phyloP scores from a whole-genome alignment of 2,329 filamentous ascomycete species.

The Ilyonectria mors-panacis region DNA sequence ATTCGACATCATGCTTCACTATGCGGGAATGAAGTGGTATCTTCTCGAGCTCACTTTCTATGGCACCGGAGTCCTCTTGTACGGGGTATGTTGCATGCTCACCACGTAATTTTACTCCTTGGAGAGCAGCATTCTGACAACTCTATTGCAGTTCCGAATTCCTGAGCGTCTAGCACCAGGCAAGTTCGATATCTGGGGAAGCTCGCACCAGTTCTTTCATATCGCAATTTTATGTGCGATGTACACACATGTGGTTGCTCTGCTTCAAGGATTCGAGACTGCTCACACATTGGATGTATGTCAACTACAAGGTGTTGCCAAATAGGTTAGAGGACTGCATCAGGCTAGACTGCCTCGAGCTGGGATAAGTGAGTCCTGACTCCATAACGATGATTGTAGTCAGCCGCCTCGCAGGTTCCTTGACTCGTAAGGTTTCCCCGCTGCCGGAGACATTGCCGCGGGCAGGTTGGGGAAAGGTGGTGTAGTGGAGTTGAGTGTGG shows the following conservation, averaged over 20 bases:
- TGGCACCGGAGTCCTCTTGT: slow-evolving; percentile 76
- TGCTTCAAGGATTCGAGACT: slow-evolving; percentile 36
- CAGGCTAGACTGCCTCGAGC: no score
- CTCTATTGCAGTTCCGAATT: slow-evolving; percentile 70
- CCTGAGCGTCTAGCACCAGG: slow-evolving; percentile 84
- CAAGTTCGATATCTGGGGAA: slow-evolving; percentile 87
- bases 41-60: slow-evolving; percentile 36
- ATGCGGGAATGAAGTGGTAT: slow-evolving; percentile 18
- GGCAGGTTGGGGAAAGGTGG: no score
- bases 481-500: no score
- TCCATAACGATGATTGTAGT: no score
- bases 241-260: slow-evolving; percentile 29
- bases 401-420: no score
- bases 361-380: no score
- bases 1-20: slow-evolving; percentile 35
- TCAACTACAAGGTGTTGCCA: slow-evolving; percentile 26
- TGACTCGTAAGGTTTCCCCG: no score
- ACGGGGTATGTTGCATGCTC: slow-evolving; percentile 71
- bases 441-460: no score
- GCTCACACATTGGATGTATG: slow-evolving; percentile 36
- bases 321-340: no score
- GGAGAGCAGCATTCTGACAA: slow-evolving; percentile 13
- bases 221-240: slow-evolving; percentile 57
- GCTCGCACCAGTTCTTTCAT: slow-evolving; percentile 93
- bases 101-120: slow-evolving; percentile 24